Base-by-base conservation (phyloP, 2,329 filamentous ascomycete genomes). In the Pseudomassariella vexata region DNA sequence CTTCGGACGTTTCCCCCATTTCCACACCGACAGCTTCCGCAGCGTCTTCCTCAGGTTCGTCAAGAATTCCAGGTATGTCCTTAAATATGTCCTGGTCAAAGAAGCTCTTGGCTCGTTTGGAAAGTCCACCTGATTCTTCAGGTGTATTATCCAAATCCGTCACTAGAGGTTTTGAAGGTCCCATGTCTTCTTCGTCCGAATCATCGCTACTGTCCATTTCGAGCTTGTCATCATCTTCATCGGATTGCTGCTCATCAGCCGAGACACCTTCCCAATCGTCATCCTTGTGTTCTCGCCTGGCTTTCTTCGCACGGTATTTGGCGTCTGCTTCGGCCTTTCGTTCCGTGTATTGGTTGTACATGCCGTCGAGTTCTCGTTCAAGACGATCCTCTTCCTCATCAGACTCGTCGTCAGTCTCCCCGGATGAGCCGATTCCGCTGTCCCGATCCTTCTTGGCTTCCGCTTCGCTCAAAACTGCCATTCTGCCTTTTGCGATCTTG, bases 31-130 rank as follows among this genome's bases (percentile, higher is more conserved):
- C 50, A 10, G 39, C 41, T 7, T 28, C 32, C 25, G 49, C 28
- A 35, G 45, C 46, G 40, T 51, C 48, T 47, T 55, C 37, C n/a
- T 54, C 51, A 6, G 72, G 65, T 17, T 75, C 68, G 12, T 78
- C 78, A 3, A 81, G 63, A 14, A 82, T 57, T 0, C 76, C 84
- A 15, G 78, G 76, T 33, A 96, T 79, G 23, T 79, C 85, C 45
- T 89, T 80, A 67, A 98, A 98, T 24, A 98, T 82, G 45, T 95
- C 89, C 54, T 95, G 90, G 47, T 85, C 83, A 57, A 98, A 98
- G 63, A 98, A 98, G 39, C 82, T 74, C 8, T 82, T 76, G 7
- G 92, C 92, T 41, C 87, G 77, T 56, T 81, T 89, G 3, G 88
- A 94, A n/a, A 96, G 67, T 9, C 75, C 79, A 18, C 65, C 66